Base-by-base conservation (phyloP, 1,139 yeast species). In the Pichia sp. region DNA sequence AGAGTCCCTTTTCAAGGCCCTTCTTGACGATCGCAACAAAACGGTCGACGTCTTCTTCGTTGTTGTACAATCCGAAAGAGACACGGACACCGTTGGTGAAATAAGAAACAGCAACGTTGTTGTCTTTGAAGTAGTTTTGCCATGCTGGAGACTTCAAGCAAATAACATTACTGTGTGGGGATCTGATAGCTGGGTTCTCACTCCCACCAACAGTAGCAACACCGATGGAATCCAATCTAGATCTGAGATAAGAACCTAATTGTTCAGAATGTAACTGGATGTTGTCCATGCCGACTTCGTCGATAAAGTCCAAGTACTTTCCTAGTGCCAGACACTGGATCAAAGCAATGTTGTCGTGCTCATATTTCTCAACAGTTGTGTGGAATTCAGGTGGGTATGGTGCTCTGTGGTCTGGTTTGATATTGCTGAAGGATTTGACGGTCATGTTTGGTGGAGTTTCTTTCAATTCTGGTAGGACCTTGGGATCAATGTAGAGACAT, bases 111-210 rank as follows among this genome's bases (percentile, higher is more conserved):
- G 15, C 11, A 30, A 42, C 41, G 30, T 28, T 18, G 32, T 42
- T 34, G 14, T 42, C 45, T 5, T 5, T 14, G 34, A 42, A 35
- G 22, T 33, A 42, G 5, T 27, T 15, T 20, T 17, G 17, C 45
- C 45, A 42, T 30, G 35, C 34, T 11, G 41, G 34, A 14, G 37
- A 21, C 9, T 14, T n/a, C n/a, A 42, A n/a, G 14, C 18, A 11
- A 27, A 42, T 9, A 31, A 42, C 40, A 20, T 42, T 42, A 17
- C 45, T 35, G 17, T 42, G 45, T 10, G 45, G 34, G 19, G 45
- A 42, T 42, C 45, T 42, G 15, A 19, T 12, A 9, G 15, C n/a
- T 7, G 10, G 27, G 10, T 28, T 24, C 14, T 35, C 34, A 18
- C 21, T 36, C 10, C 34, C 32, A 14, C 40, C 45, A 12, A 42